Evolutionary conservation across 1,284 basidiomycete genomes (phyloP), one percentile per base, ranked within the genome.

Genomic region (Apiotrichum siamense): DNA sequence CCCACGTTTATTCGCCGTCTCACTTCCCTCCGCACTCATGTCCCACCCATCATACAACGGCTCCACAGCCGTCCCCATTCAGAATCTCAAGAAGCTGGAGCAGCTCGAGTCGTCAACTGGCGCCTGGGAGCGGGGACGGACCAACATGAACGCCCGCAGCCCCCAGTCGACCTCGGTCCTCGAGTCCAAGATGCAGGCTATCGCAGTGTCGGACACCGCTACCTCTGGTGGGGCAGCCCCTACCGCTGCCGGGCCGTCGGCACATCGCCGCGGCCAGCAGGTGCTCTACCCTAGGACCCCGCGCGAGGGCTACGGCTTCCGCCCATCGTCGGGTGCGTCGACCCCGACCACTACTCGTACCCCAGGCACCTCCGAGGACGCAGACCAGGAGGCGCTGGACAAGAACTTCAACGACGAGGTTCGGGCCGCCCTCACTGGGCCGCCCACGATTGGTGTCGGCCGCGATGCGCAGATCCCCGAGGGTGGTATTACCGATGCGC

Each of bases 221-320:
- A 26, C 20, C 11, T 43, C 39, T 24, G 44, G 26, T 20, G 41
- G 31, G 18, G 11, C 35, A 21, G 36, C 43, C 2, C 15, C 38
- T 18, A 10, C 44, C 20, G 33, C 44, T 6, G 18, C 45, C 12
- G 25, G 44, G 21, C 50, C 46, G 4, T 44, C 46, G 24, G 40
- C 13, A 15, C 7, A n/a, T n/a, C n/a, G 27, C 27, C 18, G 27
- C 25, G 9, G 36, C 36, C 27, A n/a, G n/a, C n/a, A n/a, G n/a
- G n/a, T n/a, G n/a, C 33, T 59, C 27, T 52, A 58, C 40, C 62
- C 61, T 12, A 54, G 62, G 15, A 54, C 57, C 20, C 60, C 56
- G 20, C 80, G 78, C 50, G 87, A 89, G 47, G 87, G 86, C 47
- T 88, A 88, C 72, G 87, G 87, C 50, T 90, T 90, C 74, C 81